Evolutionary conservation across 2,329 filamentous ascomycete genomes (phyloP), one percentile per base, ranked within the genome.

Genomic region (Chrysoporthe cubensis): DNA sequence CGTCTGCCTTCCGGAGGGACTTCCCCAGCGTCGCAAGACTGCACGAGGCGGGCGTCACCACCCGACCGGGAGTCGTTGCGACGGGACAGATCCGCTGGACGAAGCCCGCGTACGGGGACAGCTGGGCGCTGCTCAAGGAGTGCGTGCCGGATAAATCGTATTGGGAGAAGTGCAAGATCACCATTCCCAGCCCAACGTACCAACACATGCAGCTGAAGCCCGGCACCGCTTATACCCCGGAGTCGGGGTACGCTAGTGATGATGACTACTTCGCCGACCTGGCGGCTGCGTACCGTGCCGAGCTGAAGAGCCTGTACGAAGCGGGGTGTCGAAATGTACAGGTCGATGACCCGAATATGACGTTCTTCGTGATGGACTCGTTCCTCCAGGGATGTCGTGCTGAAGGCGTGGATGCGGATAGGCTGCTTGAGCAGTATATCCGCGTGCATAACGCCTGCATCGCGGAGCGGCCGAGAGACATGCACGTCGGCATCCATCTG

Each of bases 401-500:
- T 1, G 79, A 83, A 44, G 81, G 84, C 7, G 82, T 85, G 3
- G 85, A 90, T 60, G 11, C 60, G 44, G 60, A 62, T 40, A 34
- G 26, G 44, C 37, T 62, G 34, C 18, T 62, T 11, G 46, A 50
- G 16, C 48, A 86, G 43, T 90, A 90, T 75, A 84, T 89, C 72
- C 81, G 83, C 71, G 84, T 88, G 71, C 89, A 90, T 79, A 90
- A 89, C 74, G 83, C 84, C 73, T 84, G 85, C 72, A 81, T 88
- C 71, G 54, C 34, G 6, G 66, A 42, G 8, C 61, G 37, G n/a
- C 66, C 66, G 13, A 74, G 76, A 3, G 87, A 88, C 71, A 81
- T 90, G 79, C 87, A 88, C 71, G 77, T 88, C 18, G 88, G 88
- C n/a, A 84, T 90, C 43, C 88, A 90, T 75, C 77, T 90, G 56